These are phyloP conservation scores for Neurospora sp. DNA, from an alignment of 2,329 filamentous ascomycete genomes.

Conservation along the genomic window DNA sequence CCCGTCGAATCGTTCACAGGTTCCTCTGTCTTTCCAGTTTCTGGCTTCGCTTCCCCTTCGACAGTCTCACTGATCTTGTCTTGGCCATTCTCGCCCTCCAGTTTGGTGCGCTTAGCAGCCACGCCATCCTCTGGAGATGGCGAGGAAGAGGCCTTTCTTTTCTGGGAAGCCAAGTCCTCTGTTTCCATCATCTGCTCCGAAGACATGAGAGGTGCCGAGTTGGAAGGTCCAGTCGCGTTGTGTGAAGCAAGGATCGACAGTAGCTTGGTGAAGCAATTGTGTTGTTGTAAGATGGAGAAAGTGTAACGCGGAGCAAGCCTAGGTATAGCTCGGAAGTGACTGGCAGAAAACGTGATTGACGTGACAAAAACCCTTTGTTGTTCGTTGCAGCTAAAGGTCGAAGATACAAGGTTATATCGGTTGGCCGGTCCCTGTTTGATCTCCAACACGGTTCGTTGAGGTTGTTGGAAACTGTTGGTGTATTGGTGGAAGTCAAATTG, in stretches of 20 bases:
- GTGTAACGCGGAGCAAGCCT: no score
- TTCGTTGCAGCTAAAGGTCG: not conserved
- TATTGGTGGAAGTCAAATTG: not conserved
- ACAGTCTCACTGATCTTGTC: not conserved
- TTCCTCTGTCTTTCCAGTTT: not conserved
- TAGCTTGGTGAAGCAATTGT: not conserved
- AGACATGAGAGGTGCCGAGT: not conserved
- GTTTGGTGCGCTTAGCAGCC: constrained; percentile 12
- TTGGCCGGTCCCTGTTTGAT: not conserved
- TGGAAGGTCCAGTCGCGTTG: not conserved
- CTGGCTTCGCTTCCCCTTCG: not conserved
- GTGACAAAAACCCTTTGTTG: not conserved
- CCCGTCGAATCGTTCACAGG: not conserved
- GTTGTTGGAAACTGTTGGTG: not conserved
- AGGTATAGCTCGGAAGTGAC: not conserved
- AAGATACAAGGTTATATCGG: not conserved
- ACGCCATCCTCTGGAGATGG: constrained; percentile 2
- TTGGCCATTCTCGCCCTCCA: constrained; percentile 3
- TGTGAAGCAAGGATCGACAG: not conserved
- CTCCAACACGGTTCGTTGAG: not conserved
- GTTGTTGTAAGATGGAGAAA: not conserved
- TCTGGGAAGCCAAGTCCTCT: constrained; percentile 4
- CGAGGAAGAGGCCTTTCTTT: constrained; percentile 15
- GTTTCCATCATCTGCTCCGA: constrained; percentile 1
- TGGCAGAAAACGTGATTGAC: not conserved